phyloP scores from a whole-genome alignment of 495 filamentous ascomycete species.

The Penicillium simplicissimum region DNA sequence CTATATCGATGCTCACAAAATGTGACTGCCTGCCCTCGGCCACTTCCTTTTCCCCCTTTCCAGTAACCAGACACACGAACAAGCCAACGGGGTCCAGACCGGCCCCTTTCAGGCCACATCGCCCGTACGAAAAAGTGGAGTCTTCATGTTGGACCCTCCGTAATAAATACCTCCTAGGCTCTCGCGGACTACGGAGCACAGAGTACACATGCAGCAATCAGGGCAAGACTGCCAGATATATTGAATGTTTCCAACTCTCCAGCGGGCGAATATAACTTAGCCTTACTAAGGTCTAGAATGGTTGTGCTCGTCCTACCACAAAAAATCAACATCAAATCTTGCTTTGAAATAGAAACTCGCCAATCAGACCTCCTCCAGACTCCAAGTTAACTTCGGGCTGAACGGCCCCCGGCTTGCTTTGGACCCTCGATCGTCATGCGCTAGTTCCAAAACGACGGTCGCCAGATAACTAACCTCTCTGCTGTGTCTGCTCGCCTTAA shows the following conservation, averaged over 20 bases:
- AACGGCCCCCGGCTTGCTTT: conserved; percentile 13
- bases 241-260: neutral
- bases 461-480: neutral
- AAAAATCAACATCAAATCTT: neutral
- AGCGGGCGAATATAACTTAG: neutral
- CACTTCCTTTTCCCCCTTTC: conserved; percentile 1
- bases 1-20: neutral
- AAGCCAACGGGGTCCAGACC: conserved; percentile 20
- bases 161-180: no score
- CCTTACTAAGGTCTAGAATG: neutral
- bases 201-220: neutral
- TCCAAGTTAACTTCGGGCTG: neutral
- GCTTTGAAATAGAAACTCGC: neutral
- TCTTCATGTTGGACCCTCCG: conserved; percentile 9
- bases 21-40: neutral
- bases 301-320: neutral
- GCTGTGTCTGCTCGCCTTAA: neutral
- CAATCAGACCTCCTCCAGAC: neutral
- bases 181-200: no score
- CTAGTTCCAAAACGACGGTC: conserved; percentile 9
- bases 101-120: conserved; percentile 22
- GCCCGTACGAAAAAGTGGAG: conserved; percentile 19
- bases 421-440: conserved; percentile 23
- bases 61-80: conserved; percentile 26
- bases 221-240: neutral